Base-by-base conservation (phyloP, 306 rosid species). In the Styphnolobium japonicum region DNA sequence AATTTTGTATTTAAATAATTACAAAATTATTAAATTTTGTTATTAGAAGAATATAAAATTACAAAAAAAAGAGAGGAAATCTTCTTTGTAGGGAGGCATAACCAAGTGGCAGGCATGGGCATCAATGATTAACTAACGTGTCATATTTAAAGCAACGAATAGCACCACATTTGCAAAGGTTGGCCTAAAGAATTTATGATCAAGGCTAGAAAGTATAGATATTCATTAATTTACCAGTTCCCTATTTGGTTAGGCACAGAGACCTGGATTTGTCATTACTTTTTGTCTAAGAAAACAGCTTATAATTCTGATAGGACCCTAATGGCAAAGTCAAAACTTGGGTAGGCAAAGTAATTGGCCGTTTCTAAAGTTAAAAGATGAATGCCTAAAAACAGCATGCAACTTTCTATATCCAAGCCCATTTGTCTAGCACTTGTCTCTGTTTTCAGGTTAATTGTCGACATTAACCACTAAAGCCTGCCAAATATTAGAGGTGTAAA, bases 161-260 rank as follows among this genome's bases (percentile, higher is more conserved):
- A 11, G 33, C 18, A 80, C 67, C 65, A 31, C 48, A 42, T 34
- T 69, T 46, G 45, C 71, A 52, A 68, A 12, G 81, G 52, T 71
- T 56, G 56, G 79, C 68, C 82, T 60, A 57, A 43, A 9, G 69
- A 56, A 21, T n/a, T 51, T n/a, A 62, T 23, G 77, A 53, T 66
- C 11, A 18, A 43, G 60, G 67, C 75, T 45, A 55, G 61, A 15
- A 67, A 56, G 31, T 18, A 67, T 9, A 53, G 19, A 34, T 46
- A 34, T 70, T 79, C 23, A 68, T 79, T 52, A 55, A 65, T 76
- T 69, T 69, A 62, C 37, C n/a, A 74, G 56, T 84, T 80, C 84
- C 86, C 81, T 60, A 78, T 76, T 51, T 75, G 78, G 85, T 82
- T 84, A 76, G 83, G 86, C 84, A 80, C 21, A 51, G 75, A 56